A percentile compares a stretch with the other conserved stretches of the same genome.
phyloP scores from a whole-genome alignment of 257 asterid species.

The Parsonsia alboflavescens region DNA sequence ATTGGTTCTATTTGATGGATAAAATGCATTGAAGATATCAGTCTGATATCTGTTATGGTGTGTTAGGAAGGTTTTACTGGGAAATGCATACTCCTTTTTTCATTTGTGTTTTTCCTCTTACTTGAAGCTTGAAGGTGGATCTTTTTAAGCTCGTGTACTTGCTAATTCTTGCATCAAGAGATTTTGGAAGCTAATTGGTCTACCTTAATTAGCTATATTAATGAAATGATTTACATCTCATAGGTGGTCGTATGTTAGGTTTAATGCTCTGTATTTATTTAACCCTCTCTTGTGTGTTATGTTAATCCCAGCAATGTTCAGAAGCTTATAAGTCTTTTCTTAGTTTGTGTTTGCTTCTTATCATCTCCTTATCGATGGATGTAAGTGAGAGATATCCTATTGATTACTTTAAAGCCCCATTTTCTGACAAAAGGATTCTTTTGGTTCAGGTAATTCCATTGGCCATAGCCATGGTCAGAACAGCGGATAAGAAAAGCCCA shows the following conservation, averaged over 20 bases:
- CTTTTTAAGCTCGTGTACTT: background rate
- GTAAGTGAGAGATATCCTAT: background rate
- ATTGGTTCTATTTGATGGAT: background rate
- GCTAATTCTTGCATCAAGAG: background rate
- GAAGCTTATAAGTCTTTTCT: background rate
- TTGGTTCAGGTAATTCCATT: conserved; percentile 81
- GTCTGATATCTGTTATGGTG: background rate
- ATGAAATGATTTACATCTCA: background rate
- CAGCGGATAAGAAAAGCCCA: conserved; percentile 87
- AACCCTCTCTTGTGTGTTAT: background rate
- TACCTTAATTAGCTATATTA: background rate
- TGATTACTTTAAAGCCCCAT: background rate
- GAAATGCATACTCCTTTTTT: background rate
- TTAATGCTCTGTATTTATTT: too few relatives aligned
- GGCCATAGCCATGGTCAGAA: conserved; percentile 85
- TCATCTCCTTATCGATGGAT: background rate
- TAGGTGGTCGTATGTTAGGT: background rate
- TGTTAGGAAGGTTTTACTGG: background rate
- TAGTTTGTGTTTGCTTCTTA: background rate
- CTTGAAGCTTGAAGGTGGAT: background rate
- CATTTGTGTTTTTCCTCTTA: background rate
- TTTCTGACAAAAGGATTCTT: conserved; percentile 14
- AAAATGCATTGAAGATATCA: background rate
- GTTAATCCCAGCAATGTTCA: background rate
- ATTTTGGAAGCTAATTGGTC: background rate